Evolutionary conservation across 805 yeast genomes (phyloP).

Genomic region (Candida yuanshanica): DNA sequence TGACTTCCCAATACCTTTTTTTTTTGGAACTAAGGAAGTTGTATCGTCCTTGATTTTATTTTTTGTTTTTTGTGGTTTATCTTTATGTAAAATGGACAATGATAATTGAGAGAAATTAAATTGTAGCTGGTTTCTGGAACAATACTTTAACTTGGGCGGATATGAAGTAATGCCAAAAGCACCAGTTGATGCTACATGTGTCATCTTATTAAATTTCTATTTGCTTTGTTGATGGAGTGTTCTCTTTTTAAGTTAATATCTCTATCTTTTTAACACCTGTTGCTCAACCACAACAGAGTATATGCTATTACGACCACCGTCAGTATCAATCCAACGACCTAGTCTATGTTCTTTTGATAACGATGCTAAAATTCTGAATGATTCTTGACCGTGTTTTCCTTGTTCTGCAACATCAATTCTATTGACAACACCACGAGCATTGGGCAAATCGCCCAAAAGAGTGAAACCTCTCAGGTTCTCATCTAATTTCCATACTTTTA

Average conservation of each 20-base stretch:
- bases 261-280: constrained; percentile 22
- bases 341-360: constrained; percentile 80
- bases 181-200: too few relatives aligned
- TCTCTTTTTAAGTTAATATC: not conserved
- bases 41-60: not conserved
- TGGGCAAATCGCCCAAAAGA: constrained; percentile 47
- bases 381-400: constrained; percentile 47
- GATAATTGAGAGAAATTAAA: not conserved
- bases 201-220: too few relatives aligned
- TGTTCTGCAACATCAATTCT: constrained; percentile 50
- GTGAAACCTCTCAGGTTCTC: constrained; percentile 59
- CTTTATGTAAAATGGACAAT: not conserved
- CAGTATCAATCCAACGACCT: constrained; percentile 76
- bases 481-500: constrained; percentile 73
- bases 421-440: constrained; percentile 67
- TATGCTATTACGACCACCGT: constrained; percentile 72
- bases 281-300: constrained; percentile 46
- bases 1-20: not conserved
- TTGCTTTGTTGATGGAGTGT: too few relatives aligned
- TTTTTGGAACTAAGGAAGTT: not conserved
- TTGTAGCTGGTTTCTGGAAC: not conserved
- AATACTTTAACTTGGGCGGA: too few relatives aligned
- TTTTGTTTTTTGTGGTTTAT: not conserved
- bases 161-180: too few relatives aligned
- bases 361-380: constrained; percentile 55